Percentiles rank a stretch among this genome's conserved stretches.
Evolutionary conservation across 371 early-diverging fungal species (phyloP).

Genomic region (Smittium culicis): DNA sequence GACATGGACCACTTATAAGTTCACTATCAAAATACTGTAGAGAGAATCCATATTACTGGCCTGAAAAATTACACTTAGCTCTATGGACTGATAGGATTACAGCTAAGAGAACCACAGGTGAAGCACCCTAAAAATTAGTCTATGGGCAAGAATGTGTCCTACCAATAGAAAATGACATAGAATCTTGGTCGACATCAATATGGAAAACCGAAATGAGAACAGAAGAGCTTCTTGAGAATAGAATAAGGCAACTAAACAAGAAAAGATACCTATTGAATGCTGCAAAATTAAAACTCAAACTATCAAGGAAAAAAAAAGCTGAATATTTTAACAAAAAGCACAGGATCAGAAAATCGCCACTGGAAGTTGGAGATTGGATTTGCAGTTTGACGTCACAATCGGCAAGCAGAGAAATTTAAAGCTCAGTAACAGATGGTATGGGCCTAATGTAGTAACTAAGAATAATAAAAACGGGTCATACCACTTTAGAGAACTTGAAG

Average conservation of each 20-base stretch:
- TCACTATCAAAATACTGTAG: conserved; percentile 1
- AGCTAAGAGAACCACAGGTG: conserved; percentile 10
- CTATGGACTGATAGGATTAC: conserved; percentile 18
- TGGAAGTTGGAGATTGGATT: conserved; percentile 13
- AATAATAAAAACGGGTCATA: not conserved
- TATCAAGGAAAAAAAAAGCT: not conserved
- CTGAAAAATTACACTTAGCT: conserved; percentile 11
- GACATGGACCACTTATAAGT: conserved; percentile 10
- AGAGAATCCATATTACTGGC: conserved; percentile 10
- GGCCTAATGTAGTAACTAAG: conserved; percentile 13
- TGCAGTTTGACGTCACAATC: conserved; percentile 2
- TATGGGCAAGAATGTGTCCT: conserved; percentile 17
- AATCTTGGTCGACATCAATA: conserved; percentile 11
- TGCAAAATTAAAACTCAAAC: not conserved
- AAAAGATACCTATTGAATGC: not conserved
- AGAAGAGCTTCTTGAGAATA: conserved; percentile 8
- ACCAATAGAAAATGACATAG: conserved; percentile 8
- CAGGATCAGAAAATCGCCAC: not conserved
- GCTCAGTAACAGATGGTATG: conserved; percentile 13
- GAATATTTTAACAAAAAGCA: conserved; percentile 7
- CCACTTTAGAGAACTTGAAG: not conserved
- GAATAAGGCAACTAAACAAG: conserved; percentile 13
- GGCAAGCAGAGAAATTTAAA: conserved; percentile 5
- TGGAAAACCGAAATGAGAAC: conserved; percentile 7
- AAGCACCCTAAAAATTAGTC: conserved; percentile 14